Conservation (phyloP, 2,329 filamentous ascomycete genomes). For the Grosmannia huntii region DNA sequence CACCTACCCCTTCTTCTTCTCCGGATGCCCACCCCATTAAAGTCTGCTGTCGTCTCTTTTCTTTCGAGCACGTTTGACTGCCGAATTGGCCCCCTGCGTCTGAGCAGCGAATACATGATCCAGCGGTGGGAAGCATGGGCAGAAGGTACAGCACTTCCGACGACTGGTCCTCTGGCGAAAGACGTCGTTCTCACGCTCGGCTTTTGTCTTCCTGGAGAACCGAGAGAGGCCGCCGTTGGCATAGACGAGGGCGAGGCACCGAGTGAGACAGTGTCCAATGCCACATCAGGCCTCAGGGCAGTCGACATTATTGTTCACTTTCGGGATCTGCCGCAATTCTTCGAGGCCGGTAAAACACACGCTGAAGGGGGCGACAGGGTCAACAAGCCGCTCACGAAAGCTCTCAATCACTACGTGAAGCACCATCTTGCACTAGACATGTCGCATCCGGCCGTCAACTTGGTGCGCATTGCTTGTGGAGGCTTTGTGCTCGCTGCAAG, state of each 20-base stretch:
- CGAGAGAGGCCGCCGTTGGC: background rate
- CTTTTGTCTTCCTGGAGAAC: conserved; percentile 23
- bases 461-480: conserved; percentile 40
- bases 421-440: conserved; percentile 42
- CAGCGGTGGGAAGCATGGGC: conserved; percentile 40
- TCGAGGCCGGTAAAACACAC: conserved; percentile 24
- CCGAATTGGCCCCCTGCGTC: conserved; percentile 34
- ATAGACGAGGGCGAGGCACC: background rate
- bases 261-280: background rate
- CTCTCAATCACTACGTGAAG: conserved; percentile 35
- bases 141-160: conserved; percentile 21
- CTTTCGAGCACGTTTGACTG: conserved; percentile 42
- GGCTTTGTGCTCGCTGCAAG: conserved; percentile 42
- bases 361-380: background rate
- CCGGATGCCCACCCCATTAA: conserved; percentile 41
- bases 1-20: conserved; percentile 39
- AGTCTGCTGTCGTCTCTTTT: conserved; percentile 35
- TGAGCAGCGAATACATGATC: conserved; percentile 38
- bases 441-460: conserved; percentile 39
- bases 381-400: conserved; percentile 33
- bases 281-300: conserved; percentile 24
- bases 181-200: conserved; percentile 39
- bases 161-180: conserved; percentile 22
- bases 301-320: conserved; percentile 40
- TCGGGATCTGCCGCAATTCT: conserved; percentile 33